A percentile compares a stretch with the other conserved stretches of the same genome.
These are phyloP conservation scores for Elaphomyces granulatus DNA, from an alignment of 495 filamentous ascomycete species.

Conservation along the genomic window DNA sequence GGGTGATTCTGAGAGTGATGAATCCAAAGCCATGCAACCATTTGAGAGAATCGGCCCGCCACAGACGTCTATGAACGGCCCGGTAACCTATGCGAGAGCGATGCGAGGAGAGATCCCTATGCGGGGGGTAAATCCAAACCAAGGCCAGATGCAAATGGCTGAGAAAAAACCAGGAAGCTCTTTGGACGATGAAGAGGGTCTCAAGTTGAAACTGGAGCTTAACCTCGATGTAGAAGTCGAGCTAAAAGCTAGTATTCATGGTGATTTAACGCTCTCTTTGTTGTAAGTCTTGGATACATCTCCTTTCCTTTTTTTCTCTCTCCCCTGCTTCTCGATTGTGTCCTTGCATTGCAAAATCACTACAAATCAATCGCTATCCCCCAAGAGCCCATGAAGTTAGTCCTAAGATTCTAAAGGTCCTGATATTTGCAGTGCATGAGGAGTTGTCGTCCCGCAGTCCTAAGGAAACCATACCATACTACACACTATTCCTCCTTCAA, in stretches of 20 bases:
- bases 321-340: no score
- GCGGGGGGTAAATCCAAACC: slow-evolving; percentile 24
- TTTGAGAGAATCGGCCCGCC: slow-evolving; percentile 37
- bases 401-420: no score
- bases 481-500: no score
- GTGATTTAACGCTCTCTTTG: slow-evolving; percentile 71
- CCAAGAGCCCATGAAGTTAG: no score
- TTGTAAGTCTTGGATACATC: slow-evolving; percentile 70
- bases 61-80: slow-evolving; percentile 36
- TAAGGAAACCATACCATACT: no score
- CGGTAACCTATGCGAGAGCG: slow-evolving; percentile 30
- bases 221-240: slow-evolving; percentile 82
- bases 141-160: slow-evolving; percentile 18
- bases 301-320: no score
- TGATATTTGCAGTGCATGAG: no score
- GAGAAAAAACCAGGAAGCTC: slow-evolving; percentile 18
- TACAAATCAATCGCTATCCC: no score
- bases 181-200: slow-evolving; percentile 31
- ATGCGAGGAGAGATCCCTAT: slow-evolving; percentile 33
- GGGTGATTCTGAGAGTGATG: no score
- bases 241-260: slow-evolving; percentile 80
- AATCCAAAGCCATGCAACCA: slow-evolving; percentile 26
- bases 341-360: no score
- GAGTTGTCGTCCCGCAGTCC: no score
- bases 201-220: slow-evolving; percentile 65